Percentiles rank a stretch among this genome's conserved stretches.
These are phyloP conservation scores for Fusarium compactum DNA, from an alignment of 2,329 filamentous ascomycete species.

Conservation along the genomic window DNA sequence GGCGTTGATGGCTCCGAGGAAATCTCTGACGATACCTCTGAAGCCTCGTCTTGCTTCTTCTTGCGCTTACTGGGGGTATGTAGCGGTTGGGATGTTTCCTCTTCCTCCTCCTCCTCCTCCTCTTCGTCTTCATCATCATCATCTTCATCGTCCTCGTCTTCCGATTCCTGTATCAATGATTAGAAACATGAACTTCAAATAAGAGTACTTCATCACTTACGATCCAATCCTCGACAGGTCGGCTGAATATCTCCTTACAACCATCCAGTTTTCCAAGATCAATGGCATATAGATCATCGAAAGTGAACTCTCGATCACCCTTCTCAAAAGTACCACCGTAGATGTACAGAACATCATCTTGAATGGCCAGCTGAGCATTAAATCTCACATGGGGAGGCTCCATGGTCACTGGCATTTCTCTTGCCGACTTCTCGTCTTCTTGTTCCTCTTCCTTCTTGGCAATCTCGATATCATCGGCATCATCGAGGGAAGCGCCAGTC, in stretches of 20 bases:
- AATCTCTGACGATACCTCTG: constrained; percentile 54
- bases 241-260: constrained; percentile 88
- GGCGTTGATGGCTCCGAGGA: constrained; percentile 43
- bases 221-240: constrained; percentile 86
- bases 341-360: constrained; percentile 92
- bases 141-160: constrained; percentile 70
- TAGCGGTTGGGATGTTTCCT: constrained; percentile 61
- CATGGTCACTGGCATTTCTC: constrained; percentile 75
- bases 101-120: constrained; percentile 65
- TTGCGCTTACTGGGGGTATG: constrained; percentile 68
- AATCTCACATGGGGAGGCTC: constrained; percentile 92
- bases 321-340: constrained; percentile 97
- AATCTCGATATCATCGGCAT: constrained; percentile 62
- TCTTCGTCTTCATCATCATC: constrained; percentile 72
- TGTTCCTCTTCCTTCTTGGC: constrained; percentile 65
- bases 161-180: constrained; percentile 61
- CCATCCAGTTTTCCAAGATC: constrained; percentile 96
- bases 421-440: constrained; percentile 68
- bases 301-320: constrained; percentile 93
- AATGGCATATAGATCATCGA: constrained; percentile 93
- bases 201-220: constrained; percentile 57
- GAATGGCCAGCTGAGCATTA: constrained; percentile 89
- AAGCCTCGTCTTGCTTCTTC: constrained; percentile 63
- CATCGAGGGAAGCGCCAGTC: constrained; percentile 74
- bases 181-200: constrained; percentile 6